phyloP scores from a whole-genome alignment of 148 eudicot species.

The Camellia japonica region DNA sequence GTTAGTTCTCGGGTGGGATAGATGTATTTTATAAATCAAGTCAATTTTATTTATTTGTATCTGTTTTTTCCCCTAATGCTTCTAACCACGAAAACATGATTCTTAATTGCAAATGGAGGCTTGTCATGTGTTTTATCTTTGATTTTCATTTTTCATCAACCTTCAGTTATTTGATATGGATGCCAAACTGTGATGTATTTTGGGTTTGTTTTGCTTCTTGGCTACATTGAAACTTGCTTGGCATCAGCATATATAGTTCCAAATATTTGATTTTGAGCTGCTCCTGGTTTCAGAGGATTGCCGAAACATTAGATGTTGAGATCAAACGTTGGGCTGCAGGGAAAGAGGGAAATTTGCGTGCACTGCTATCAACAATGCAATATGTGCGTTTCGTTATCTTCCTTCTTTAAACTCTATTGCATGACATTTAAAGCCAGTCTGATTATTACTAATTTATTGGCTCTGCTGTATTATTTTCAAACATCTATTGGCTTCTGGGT shows the following conservation, averaged over 20 bases:
- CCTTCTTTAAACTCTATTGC: background rate
- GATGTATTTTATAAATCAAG: slow-evolving; percentile 3
- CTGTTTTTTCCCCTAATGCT: background rate
- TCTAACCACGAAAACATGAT: background rate
- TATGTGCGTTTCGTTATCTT: slow-evolving; percentile 40
- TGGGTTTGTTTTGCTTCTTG: background rate
- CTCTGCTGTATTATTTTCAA: background rate
- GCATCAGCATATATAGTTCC: background rate
- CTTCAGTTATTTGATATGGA: slow-evolving; percentile 2
- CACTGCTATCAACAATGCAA: slow-evolving; percentile 66
- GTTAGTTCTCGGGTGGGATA: background rate
- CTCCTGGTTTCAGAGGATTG: slow-evolving; percentile 44
- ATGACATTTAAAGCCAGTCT: slow-evolving; percentile 1
- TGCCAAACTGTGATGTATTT: background rate
- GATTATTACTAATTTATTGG: background rate
- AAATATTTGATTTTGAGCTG: slow-evolving; percentile 13
- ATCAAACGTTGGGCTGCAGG: slow-evolving; percentile 74
- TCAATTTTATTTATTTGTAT: too few species aligned
- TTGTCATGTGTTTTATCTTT: background rate
- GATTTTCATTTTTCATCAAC: background rate
- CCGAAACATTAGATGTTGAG: slow-evolving; percentile 59
- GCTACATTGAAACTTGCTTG: slow-evolving; percentile 3
- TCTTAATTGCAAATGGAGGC: background rate
- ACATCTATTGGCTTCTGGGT: background rate
- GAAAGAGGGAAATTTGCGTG: slow-evolving; percentile 73